Evolutionary conservation across 495 filamentous ascomycete genomes (phyloP).

Genomic region (Daldinia loculata): DNA sequence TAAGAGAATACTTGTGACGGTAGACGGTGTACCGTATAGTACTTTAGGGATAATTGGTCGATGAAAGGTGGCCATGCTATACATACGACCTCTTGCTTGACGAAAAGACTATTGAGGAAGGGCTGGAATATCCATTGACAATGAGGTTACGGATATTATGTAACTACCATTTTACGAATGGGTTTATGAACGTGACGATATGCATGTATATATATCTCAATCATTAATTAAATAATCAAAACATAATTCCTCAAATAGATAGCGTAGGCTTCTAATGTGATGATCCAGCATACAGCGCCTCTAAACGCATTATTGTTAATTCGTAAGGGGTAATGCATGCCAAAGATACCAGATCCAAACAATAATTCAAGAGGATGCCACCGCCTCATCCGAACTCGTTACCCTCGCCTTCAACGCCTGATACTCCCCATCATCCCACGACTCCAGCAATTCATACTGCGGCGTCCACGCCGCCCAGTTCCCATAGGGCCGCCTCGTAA

Average conservation of each 20-base stretch:
- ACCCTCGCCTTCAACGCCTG: conserved; percentile 22
- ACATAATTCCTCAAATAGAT: background rate
- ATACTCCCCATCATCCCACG: conserved; percentile 35
- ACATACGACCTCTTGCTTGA: conserved; percentile 7
- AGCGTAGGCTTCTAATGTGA: background rate
- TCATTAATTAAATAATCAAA: conserved; percentile 12
- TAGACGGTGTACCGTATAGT: background rate
- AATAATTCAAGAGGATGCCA: conserved; percentile 1
- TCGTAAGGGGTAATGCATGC: background rate
- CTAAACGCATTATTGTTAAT: background rate
- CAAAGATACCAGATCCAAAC: background rate
- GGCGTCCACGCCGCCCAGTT: conserved; percentile 3
- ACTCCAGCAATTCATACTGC: conserved; percentile 6
- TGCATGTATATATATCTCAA: conserved; percentile 16
- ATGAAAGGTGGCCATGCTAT: background rate
- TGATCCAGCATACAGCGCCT: background rate
- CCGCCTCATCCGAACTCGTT: background rate
- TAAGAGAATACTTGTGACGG: background rate
- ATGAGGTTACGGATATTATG: background rate
- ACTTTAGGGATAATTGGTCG: background rate
- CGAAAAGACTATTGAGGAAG: background rate
- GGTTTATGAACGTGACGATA: conserved; percentile 7
- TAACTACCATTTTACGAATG: background rate
- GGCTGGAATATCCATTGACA: background rate
- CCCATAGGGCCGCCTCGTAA: background rate